phyloP scores from a whole-genome alignment of 495 filamentous ascomycete species.

The Podospora comata region DNA sequence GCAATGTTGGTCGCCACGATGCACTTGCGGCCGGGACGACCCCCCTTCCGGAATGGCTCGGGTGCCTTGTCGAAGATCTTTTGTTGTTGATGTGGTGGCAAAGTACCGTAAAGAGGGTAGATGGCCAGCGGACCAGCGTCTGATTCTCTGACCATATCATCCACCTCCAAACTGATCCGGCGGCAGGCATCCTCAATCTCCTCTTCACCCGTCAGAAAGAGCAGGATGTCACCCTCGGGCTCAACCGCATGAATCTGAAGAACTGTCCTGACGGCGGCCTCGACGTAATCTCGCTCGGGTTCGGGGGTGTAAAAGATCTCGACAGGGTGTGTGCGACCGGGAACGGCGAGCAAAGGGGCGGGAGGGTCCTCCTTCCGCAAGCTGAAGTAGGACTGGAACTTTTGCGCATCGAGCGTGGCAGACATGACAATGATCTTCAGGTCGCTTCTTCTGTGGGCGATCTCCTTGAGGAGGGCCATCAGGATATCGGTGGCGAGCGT shows the following conservation, averaged over 20 bases:
- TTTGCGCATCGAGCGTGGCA: conserved; percentile 92
- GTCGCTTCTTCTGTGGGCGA: conserved; percentile 73
- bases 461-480: conserved; percentile 90
- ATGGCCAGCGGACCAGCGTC: conserved; percentile 86
- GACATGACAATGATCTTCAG: conserved; percentile 99
- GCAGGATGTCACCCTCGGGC: conserved; percentile 86
- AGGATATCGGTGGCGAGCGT: conserved; percentile 93
- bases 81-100: conserved; percentile 91
- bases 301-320: conserved; percentile 98
- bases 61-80: conserved; percentile 91
- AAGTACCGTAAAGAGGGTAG: conserved; percentile 90
- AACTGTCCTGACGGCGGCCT: conserved; percentile 89
- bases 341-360: conserved; percentile 89
- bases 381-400: conserved; percentile 94
- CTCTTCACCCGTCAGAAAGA: conserved; percentile 97
- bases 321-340: conserved; percentile 92
- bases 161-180: conserved; percentile 84
- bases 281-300: conserved; percentile 93
- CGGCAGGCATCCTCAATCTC: conserved; percentile 96
- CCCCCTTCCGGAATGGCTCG: conserved; percentile 64
- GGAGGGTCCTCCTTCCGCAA: conserved; percentile 48
- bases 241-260: conserved; percentile 94
- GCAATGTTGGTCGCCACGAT: conserved; percentile 98
- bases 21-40: conserved; percentile 86
- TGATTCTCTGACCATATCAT: conserved; percentile 85